phyloP scores from a whole-genome alignment of 306 rosid species.

The Prosopis cineraria region DNA sequence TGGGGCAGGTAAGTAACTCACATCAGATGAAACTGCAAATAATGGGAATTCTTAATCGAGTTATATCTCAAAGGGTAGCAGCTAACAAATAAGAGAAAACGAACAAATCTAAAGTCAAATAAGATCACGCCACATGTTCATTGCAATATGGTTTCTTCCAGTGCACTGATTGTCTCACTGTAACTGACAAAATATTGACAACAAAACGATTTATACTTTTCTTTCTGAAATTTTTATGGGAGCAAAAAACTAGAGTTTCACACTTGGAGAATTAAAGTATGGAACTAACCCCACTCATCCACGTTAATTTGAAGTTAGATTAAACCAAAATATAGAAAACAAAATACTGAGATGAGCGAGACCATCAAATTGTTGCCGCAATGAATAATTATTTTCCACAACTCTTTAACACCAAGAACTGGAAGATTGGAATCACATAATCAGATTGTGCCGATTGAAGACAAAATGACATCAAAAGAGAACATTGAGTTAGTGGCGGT shows the following conservation, averaged over 20 bases:
- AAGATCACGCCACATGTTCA: slow-evolving; percentile 20
- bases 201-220: not conserved
- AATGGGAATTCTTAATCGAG: not conserved
- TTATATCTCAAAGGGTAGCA: slow-evolving; percentile 9
- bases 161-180: not conserved
- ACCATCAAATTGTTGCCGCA: not conserved
- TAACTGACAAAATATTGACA: slow-evolving; percentile 12
- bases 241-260: not conserved
- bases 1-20: not conserved
- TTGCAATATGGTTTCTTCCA: slow-evolving; percentile 3
- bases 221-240: not conserved
- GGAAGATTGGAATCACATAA: not conserved
- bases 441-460: not conserved
- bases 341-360: not conserved
- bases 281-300: not conserved
- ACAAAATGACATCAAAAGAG: slow-evolving; percentile 10
- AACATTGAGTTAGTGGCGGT: not conserved
- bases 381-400: no score
- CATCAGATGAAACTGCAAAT: not conserved
- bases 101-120: not conserved
- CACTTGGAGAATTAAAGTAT: not conserved
- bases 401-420: not conserved
- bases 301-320: not conserved
- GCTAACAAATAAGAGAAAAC: slow-evolving; percentile 25
- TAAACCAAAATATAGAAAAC: not conserved